Evolutionary conservation across 768 basidiomycete genomes (phyloP).

Genomic region (Trametes punicea): DNA sequence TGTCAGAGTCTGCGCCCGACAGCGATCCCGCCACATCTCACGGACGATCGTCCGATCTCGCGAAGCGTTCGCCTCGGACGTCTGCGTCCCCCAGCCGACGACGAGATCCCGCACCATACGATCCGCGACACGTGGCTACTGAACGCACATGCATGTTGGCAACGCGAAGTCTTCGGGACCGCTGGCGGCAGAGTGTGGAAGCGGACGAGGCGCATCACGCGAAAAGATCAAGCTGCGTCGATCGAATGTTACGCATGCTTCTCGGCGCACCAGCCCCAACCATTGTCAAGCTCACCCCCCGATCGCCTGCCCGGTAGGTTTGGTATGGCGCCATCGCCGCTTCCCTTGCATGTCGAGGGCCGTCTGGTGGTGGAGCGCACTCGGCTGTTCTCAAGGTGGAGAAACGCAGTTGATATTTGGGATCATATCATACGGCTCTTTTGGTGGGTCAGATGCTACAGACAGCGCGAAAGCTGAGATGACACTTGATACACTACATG

Average conservation of each 20-base stretch:
- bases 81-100: background rate
- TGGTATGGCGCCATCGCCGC: background rate
- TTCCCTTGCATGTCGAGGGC: background rate
- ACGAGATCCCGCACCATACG: background rate
- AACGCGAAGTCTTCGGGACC: background rate
- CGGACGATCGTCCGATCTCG: slow-evolving; percentile 2
- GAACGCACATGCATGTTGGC: background rate
- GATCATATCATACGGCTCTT: background rate
- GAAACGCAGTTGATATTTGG: background rate
- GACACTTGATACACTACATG: slow-evolving; percentile 2
- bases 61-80: slow-evolving; percentile 1
- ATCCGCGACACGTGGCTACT: slow-evolving; percentile 2
- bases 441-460: slow-evolving; percentile 14
- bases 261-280: background rate
- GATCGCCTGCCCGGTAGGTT: background rate
- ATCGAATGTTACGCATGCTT: background rate
- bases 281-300: background rate
- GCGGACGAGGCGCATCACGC: background rate
- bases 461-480: slow-evolving; percentile 8
- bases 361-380: background rate
- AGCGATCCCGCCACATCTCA: slow-evolving; percentile 7
- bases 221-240: background rate
- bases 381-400: background rate
- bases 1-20: background rate
- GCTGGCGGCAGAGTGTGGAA: background rate